Percentiles rank a stretch among this genome's conserved stretches.
phyloP scores from a whole-genome alignment of 441 rosid genomes.

The Erodium chrysanthum region DNA sequence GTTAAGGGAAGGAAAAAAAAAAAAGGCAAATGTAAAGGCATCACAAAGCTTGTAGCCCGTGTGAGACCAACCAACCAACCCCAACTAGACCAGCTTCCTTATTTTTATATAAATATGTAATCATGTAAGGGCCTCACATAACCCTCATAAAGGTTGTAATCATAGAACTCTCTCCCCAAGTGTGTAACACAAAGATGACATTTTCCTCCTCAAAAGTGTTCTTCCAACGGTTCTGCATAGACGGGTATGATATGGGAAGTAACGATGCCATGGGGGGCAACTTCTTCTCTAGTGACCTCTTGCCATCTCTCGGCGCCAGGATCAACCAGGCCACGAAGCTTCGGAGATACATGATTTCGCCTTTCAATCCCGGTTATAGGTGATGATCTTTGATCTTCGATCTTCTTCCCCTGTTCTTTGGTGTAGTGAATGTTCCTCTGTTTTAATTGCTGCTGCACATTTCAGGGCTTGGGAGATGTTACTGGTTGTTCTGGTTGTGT shows the following conservation, averaged over 20 bases:
- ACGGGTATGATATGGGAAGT: conserved; percentile 41
- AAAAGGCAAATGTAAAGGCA: conserved; percentile 26
- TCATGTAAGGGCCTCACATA: conserved; percentile 26
- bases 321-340: conserved; percentile 73
- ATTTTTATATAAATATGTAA: conserved; percentile 21
- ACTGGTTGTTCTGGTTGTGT: conserved; percentile 73
- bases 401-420: conserved; percentile 9
- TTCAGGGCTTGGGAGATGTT: conserved; percentile 96
- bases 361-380: conserved; percentile 67
- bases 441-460: conserved; percentile 29
- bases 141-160: conserved; percentile 12
- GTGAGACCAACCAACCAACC: conserved; percentile 30
- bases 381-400: conserved; percentile 20
- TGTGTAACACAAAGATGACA: conserved; percentile 35
- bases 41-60: conserved; percentile 24
- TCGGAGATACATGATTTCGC: conserved; percentile 64
- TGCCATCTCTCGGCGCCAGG: conserved; percentile 91
- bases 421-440: conserved; percentile 16
- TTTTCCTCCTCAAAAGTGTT: conserved; percentile 44
- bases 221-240: conserved; percentile 69
- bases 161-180: too few species aligned
- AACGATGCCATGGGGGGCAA: conserved; percentile 31
- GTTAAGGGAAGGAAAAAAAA: conserved; percentile 12
- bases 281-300: conserved; percentile 72
- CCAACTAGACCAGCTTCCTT: conserved; percentile 33